phyloP scores from a whole-genome alignment of 352 stramenopile genomes.

The Sclerospora graminicola region DNA sequence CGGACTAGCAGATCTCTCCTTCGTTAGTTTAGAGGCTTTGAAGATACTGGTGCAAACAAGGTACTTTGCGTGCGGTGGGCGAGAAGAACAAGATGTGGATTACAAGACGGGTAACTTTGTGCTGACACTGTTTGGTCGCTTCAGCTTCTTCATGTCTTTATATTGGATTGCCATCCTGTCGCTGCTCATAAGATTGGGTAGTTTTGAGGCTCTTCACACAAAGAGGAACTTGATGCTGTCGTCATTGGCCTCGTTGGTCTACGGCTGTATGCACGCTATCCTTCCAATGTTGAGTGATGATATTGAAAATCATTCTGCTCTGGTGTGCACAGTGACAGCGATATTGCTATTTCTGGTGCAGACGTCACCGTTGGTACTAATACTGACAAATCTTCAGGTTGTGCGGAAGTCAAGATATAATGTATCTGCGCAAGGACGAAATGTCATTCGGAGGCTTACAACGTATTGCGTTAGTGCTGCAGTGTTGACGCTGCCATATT shows the following conservation, averaged over 20 bases:
- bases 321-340: conserved; percentile 37
- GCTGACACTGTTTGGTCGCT: conserved; percentile 36
- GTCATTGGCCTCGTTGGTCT: conserved; percentile 31
- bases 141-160: conserved; percentile 66
- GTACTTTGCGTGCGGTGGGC: conserved; percentile 40
- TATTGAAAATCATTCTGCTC: background rate
- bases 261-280: conserved; percentile 42
- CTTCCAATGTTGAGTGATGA: conserved; percentile 16
- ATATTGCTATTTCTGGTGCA: conserved; percentile 37
- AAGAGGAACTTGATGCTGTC: conserved; percentile 39
- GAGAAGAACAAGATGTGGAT: background rate
- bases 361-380: conserved; percentile 26
- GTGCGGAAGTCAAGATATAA: conserved; percentile 41
- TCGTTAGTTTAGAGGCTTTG: conserved; percentile 35
- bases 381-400: conserved; percentile 37
- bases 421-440: conserved; percentile 38
- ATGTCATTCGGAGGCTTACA: conserved; percentile 43
- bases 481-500: conserved; percentile 43
- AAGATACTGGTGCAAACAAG: conserved; percentile 31
- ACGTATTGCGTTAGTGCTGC: conserved; percentile 44
- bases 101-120: conserved; percentile 12
- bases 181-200: conserved; percentile 53
- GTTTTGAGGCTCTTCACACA: conserved; percentile 40
- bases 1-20: conserved; percentile 43
- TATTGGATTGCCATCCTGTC: conserved; percentile 65